These are phyloP conservation scores for Sophora flavescens DNA, from an alignment of 306 rosid genomes.

Conservation along the genomic window DNA sequence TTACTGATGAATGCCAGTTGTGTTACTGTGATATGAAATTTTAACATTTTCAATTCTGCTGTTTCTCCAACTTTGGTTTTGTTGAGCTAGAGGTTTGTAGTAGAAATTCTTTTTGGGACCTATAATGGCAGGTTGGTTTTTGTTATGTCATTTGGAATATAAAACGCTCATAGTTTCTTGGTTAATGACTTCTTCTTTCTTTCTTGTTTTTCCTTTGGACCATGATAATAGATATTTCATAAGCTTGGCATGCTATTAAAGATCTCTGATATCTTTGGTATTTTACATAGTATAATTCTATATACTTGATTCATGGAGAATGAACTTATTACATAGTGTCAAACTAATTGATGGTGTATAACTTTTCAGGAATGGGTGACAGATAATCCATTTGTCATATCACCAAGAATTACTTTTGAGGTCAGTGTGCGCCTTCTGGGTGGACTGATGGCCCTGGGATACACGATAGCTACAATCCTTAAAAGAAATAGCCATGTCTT, in stretches of 20 bases:
- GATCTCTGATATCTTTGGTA: slow-evolving; percentile 32
- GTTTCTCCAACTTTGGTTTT: slow-evolving; percentile 33
- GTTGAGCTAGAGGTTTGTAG: slow-evolving; percentile 9
- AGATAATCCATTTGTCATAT: slow-evolving; percentile 92
- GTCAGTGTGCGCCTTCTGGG: slow-evolving; percentile 99
- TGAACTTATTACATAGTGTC: not conserved
- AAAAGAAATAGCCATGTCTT: slow-evolving; percentile 91
- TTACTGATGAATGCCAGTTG: slow-evolving; percentile 33
- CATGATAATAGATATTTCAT: slow-evolving; percentile 13
- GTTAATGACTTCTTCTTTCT: not conserved
- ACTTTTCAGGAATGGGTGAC: slow-evolving; percentile 96
- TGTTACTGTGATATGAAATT: slow-evolving; percentile 9
- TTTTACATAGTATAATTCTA: slow-evolving; percentile 16
- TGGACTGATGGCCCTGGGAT: slow-evolving; percentile 98
- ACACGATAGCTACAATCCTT: slow-evolving; percentile 96
- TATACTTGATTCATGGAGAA: slow-evolving; percentile 30
- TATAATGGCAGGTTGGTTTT: slow-evolving; percentile 30
- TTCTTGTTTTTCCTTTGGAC: not conserved
- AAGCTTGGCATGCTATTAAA: slow-evolving; percentile 18
- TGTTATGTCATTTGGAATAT: slow-evolving; percentile 21
- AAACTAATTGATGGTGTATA: slow-evolving; percentile 41
- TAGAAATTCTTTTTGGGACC: slow-evolving; percentile 1
- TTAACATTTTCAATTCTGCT: not conserved
- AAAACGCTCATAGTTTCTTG: not conserved
- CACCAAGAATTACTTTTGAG: slow-evolving; percentile 99